Percentiles rank a stretch among this genome's conserved stretches.
Evolutionary conservation across 129 eudicot genomes (phyloP).

Genomic region (Flaveria ramosissima): DNA sequence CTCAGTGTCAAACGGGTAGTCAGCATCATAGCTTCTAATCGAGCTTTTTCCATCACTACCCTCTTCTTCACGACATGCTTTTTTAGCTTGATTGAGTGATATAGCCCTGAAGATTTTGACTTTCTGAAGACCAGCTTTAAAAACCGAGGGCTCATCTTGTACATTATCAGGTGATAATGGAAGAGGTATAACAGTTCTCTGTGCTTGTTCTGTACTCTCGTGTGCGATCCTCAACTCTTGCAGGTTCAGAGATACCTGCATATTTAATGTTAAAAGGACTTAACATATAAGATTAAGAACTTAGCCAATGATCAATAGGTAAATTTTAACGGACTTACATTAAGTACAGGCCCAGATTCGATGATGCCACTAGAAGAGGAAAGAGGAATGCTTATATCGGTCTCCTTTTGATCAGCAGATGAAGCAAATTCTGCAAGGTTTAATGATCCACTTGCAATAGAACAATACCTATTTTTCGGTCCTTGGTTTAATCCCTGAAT

Average conservation of each 20-base stretch:
- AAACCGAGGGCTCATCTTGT: conserved; percentile 46
- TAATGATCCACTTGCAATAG: conserved; percentile 56
- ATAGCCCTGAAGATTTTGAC: conserved; percentile 54
- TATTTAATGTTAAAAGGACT: background rate
- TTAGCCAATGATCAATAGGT: conserved; percentile 1
- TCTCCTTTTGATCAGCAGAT: conserved; percentile 44
- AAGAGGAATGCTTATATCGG: conserved; percentile 61
- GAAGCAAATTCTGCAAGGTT: conserved; percentile 72
- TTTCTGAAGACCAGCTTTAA: conserved; percentile 57
- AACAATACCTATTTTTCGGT: conserved; percentile 38
- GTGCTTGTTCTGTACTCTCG: conserved; percentile 48
- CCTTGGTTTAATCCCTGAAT: conserved; percentile 52
- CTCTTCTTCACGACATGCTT: conserved; percentile 54
- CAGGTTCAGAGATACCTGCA: conserved; percentile 68
- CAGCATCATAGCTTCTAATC: conserved; percentile 57
- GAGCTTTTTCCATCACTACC: conserved; percentile 72
- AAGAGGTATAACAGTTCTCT: conserved; percentile 35
- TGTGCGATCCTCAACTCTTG: conserved; percentile 46
- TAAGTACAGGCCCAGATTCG: conserved; percentile 45
- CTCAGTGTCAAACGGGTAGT: conserved; percentile 63
- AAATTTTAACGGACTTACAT: conserved; percentile 44
- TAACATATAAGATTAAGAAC: background rate
- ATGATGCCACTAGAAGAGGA: conserved; percentile 28
- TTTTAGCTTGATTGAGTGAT: conserved; percentile 47
- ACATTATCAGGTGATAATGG: conserved; percentile 44